phyloP scores from a whole-genome alignment of 306 rosid genomes.

The Glycine tomentella region DNA sequence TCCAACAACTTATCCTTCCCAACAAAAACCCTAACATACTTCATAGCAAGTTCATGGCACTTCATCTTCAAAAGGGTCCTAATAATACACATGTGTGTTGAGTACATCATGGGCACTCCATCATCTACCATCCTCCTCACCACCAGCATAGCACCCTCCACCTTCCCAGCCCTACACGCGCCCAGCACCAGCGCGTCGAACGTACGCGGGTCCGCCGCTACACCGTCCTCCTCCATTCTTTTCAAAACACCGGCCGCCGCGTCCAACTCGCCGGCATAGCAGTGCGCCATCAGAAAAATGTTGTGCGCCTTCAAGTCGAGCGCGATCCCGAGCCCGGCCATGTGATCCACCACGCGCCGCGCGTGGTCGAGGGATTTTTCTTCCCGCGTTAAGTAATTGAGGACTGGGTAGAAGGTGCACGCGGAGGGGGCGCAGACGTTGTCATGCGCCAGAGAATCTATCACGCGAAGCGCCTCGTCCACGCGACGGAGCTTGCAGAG shows the following conservation, averaged over 20 bases:
- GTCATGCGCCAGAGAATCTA: conserved; percentile 51
- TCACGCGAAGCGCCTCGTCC: conserved; percentile 52
- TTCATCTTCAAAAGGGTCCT: conserved; percentile 43
- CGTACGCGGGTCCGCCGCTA: conserved; percentile 52
- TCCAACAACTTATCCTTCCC: conserved; percentile 59
- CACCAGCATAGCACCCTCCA: conserved; percentile 64
- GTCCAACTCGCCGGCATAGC: conserved; percentile 47
- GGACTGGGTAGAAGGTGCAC: conserved; percentile 54
- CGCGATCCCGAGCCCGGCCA: conserved; percentile 47
- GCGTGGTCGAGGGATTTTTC: conserved; percentile 46
- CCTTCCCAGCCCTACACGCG: conserved; percentile 61
- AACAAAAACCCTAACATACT: conserved; percentile 55
- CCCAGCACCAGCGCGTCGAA: conserved; percentile 71
- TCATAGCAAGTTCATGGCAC: conserved; percentile 44
- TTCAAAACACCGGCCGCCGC: conserved; percentile 49
- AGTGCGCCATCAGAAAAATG: conserved; percentile 48
- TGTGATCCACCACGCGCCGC: conserved; percentile 51
- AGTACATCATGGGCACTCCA: conserved; percentile 54
- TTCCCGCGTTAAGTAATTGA: conserved; percentile 47
- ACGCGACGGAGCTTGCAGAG: conserved; percentile 54
- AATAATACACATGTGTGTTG: conserved; percentile 57
- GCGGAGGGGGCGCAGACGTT: conserved; percentile 29
- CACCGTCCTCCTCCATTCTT: conserved; percentile 53
- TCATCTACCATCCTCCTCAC: conserved; percentile 67
- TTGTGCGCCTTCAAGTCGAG: conserved; percentile 53